Conservation (phyloP, 495 filamentous ascomycete genomes). For the Thermothielavioides terrestris region DNA sequence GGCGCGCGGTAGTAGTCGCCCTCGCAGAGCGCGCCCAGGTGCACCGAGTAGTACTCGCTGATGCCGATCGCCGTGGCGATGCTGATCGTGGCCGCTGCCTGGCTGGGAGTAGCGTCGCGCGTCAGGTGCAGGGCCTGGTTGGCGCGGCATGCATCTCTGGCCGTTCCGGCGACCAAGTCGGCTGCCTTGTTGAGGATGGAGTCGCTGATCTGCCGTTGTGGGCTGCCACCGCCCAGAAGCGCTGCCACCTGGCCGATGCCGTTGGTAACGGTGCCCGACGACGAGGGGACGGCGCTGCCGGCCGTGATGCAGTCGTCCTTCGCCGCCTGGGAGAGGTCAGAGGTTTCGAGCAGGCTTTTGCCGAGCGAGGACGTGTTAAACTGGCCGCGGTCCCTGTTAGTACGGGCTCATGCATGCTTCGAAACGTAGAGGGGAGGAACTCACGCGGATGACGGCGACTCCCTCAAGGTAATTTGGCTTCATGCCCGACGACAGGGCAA, state of each 20-base stretch:
- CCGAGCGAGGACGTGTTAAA: constrained; percentile 58
- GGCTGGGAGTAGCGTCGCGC: constrained; percentile 26
- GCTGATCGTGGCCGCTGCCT: constrained; percentile 12
- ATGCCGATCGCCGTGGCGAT: constrained; percentile 45
- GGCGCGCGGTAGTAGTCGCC: constrained; percentile 48
- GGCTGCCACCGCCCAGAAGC: constrained; percentile 17
- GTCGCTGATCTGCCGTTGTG: background rate
- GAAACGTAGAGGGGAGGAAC: constrained; percentile 16
- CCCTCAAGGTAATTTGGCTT: constrained; percentile 50
- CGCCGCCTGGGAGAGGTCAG: background rate
- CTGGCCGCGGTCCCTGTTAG: constrained; percentile 29
- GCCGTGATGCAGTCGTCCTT: constrained; percentile 2
- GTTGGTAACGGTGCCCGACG: background rate
- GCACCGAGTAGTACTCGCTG: constrained; percentile 62
- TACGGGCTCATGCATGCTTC: too few species aligned
- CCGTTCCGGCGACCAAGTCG: constrained; percentile 14
- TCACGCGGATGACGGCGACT: constrained; percentile 56
- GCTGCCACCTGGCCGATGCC: constrained; percentile 1
- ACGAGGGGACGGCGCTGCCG: background rate
- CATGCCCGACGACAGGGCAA: constrained; percentile 61
- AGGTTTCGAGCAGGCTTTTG: constrained; percentile 34
- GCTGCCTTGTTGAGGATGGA: background rate
- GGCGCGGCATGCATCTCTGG: constrained; percentile 23
- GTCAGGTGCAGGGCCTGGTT: constrained; percentile 23
- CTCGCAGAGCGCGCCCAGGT: constrained; percentile 60